These are phyloP conservation scores for Gossypium bickii DNA, from an alignment of 345 rosid species.

Conservation along the genomic window DNA sequence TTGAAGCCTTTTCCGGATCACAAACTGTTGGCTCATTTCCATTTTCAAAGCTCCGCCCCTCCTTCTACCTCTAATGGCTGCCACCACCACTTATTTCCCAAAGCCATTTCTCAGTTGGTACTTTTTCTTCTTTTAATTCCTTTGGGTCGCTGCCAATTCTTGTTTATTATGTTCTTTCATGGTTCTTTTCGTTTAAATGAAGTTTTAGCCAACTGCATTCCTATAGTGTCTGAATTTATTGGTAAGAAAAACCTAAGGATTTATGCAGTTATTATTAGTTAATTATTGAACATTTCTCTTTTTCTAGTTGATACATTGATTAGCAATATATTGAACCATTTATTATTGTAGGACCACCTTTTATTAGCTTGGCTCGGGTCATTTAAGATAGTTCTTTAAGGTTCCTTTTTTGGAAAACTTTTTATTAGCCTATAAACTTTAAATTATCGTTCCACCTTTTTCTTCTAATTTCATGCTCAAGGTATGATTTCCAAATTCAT, in stretches of 20 bases:
- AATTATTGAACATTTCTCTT: background rate
- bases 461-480: background rate
- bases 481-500: background rate
- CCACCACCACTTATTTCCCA: constrained; percentile 95
- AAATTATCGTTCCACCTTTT: background rate
- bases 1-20: constrained; percentile 86
- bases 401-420: background rate
- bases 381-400: background rate
- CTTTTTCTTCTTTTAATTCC: background rate
- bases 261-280: background rate
- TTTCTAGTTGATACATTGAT: background rate
- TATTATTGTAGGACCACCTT: background rate
- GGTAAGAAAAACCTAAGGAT: background rate
- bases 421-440: background rate
- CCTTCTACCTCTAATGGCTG: constrained; percentile 62
- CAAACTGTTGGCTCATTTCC: constrained; percentile 79
- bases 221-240: background rate
- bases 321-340: background rate
- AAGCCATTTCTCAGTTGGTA: constrained; percentile 94
- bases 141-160: background rate
- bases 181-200: constrained; percentile 1
- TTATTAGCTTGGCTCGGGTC: background rate
- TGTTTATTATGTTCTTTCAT: background rate
- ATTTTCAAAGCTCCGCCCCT: constrained; percentile 64
- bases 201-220: background rate